Evolutionary conservation across 139 green algal species (phyloP).

Genomic region (Chlamydomonas sp.): DNA sequence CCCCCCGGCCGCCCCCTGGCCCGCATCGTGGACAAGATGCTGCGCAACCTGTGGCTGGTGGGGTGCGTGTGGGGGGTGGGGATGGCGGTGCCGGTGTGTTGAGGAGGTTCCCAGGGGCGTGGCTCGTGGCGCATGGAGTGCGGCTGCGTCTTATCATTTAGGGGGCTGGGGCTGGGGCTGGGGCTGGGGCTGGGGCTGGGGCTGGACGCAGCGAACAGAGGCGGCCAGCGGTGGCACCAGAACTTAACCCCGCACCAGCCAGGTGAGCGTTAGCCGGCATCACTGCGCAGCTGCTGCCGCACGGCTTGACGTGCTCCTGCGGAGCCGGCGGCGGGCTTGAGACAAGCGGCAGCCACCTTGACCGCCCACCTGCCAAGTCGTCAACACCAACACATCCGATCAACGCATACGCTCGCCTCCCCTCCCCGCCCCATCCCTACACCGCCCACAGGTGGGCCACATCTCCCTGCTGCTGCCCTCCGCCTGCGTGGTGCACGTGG

Average conservation of each 20-base stretch:
- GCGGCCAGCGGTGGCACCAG: too few species aligned
- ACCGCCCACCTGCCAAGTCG: neutral
- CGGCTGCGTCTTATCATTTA: neutral
- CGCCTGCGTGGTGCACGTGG: slow-evolving; percentile 73
- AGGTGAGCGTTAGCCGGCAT: too few species aligned
- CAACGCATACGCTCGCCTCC: neutral
- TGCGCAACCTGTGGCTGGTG: slow-evolving; percentile 78
- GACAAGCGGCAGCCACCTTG: too few species aligned
- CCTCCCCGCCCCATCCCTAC: neutral
- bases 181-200: too few species aligned
- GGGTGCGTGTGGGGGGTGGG: slow-evolving; percentile 1
- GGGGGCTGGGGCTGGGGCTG: too few species aligned
- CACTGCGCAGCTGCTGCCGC: too few species aligned
- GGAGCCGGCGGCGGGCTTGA: too few species aligned
- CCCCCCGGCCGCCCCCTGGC: neutral
- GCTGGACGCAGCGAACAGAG: too few species aligned
- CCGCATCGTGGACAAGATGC: slow-evolving; percentile 87
- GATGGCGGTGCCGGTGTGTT: neutral
- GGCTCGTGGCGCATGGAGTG: neutral
- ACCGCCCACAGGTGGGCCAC: slow-evolving; percentile 63
- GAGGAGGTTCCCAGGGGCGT: neutral
- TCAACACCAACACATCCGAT: neutral
- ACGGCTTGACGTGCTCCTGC: too few species aligned
- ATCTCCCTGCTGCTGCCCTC: slow-evolving; percentile 77
- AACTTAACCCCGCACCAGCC: too few species aligned